Base-by-base conservation (phyloP, 2,329 filamentous ascomycete genomes). In the Canariomyces notabilis region DNA sequence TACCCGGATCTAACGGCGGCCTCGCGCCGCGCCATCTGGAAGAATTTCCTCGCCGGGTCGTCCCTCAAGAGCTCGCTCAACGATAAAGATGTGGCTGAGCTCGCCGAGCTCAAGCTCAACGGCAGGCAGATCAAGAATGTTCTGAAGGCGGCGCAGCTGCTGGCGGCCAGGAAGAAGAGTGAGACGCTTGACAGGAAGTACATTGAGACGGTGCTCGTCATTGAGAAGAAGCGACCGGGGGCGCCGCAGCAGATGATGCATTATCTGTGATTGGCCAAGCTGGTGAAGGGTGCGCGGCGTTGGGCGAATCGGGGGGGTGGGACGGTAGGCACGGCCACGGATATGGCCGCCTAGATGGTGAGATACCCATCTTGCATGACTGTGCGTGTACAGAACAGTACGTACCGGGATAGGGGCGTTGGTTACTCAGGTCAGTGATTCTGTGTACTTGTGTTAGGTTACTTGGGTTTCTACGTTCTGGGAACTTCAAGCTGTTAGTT, bases 1-100 rank as follows among this genome's bases (percentile, higher is more conserved):
- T 76, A 76, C 48, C 67, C 69, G 5, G 55, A 64, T 31, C 65
- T 75, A 33, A 67, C 66, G 2, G 41, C 49, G 9, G 53, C 57
- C 2, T 66, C 69, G 2, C 63, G 68, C 2, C 60, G 46, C 7
- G 46, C 55, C 40, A 64, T 72, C 43, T 72, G 69, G 69, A 47
- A 57, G 12, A 66, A 67, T 40, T 72, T 72, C 57, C 50, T 72
- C 5, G 48, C 48, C 19, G 62, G 66, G 5, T 57, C 62, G n/a
- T 58, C 52, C 37, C 47, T 57, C 44, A 44, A 55, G 53, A 52
- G 55, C 41, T 52, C 55, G 26, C 44, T 63, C 42, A 54, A 66
- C 6, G 57, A 65, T 26, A 50, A 56, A 23, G 62, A 68, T 21
- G 64, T 69, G 52, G 57, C 61, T 14, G 65, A 67, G 23, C 64